Percentiles rank a stretch among this genome's conserved stretches.
Conservation (phyloP, 2,329 filamentous ascomycete genomes). For the Pseudocercospora pini-densiflorae region DNA sequence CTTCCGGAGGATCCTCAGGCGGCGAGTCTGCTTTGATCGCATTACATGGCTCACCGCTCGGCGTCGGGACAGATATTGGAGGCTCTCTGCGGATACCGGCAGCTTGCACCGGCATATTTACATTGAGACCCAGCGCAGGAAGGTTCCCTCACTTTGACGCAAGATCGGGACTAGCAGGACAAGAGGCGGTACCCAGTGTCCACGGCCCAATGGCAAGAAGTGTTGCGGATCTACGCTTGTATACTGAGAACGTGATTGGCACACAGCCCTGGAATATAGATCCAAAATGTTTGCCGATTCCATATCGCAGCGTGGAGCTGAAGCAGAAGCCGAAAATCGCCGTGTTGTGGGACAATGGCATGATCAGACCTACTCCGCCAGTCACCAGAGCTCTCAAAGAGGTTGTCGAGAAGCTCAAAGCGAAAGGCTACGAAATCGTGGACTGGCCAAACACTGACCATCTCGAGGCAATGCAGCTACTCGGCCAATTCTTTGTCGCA, state of each 20-base stretch:
- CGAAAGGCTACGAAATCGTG: conserved; percentile 59
- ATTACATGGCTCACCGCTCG: conserved; percentile 63
- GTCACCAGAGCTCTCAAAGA: conserved; percentile 61
- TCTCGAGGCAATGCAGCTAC: conserved; percentile 54
- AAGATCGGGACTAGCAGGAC: conserved; percentile 64
- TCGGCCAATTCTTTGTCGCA: conserved; percentile 53
- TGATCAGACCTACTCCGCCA: conserved; percentile 65
- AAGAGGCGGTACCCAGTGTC: conserved; percentile 67
- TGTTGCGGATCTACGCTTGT: conserved; percentile 56
- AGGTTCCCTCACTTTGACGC: conserved; percentile 62
- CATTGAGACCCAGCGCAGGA: conserved; percentile 61
- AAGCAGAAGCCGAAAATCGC: conserved; percentile 62
- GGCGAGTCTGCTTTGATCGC: conserved; percentile 68
- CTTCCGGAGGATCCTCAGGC: conserved; percentile 68
- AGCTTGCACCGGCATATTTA: conserved; percentile 63
- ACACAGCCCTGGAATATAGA: conserved; percentile 58
- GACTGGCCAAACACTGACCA: conserved; percentile 62
- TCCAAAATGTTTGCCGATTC: conserved; percentile 57
- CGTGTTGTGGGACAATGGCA: conserved; percentile 62
- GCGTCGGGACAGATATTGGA: conserved; percentile 68
- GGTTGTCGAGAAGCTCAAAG: conserved; percentile 57
- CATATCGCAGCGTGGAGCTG: conserved; percentile 54
- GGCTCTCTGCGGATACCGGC: conserved; percentile 62
- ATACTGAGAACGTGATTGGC: conserved; percentile 46
- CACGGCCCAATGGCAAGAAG: conserved; percentile 66